A percentile compares a stretch with the other conserved stretches of the same genome.
phyloP scores from a whole-genome alignment of 208 protist genomes.

The Trypanosoma scelopori region DNA sequence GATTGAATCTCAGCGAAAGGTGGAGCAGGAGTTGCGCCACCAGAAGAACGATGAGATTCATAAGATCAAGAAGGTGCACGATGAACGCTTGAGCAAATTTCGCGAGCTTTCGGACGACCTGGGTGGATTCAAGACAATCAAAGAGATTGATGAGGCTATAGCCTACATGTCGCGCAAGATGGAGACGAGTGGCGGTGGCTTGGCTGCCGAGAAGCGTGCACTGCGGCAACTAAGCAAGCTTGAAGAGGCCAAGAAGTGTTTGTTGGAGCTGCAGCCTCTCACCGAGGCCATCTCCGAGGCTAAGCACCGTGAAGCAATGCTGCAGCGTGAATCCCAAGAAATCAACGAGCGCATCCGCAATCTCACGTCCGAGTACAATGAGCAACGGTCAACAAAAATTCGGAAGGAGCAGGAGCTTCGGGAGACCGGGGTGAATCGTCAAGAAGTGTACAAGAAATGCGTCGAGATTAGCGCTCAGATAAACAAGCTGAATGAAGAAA shows the following conservation, averaged over 20 bases:
- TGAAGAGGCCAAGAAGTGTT: slow-evolving; percentile 68
- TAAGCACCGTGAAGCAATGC: slow-evolving; percentile 58
- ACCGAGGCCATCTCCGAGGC: slow-evolving; percentile 60
- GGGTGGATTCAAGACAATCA: slow-evolving; percentile 55
- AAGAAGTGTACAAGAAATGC: slow-evolving; percentile 61
- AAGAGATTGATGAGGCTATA: slow-evolving; percentile 77
- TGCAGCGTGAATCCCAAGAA: slow-evolving; percentile 74
- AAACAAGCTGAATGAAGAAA: slow-evolving; percentile 44
- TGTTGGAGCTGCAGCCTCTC: slow-evolving; percentile 65
- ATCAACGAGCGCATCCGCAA: slow-evolving; percentile 75
- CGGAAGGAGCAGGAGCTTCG: slow-evolving; percentile 56
- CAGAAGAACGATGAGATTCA: slow-evolving; percentile 67
- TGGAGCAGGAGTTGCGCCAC: slow-evolving; percentile 45
- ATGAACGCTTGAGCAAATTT: slow-evolving; percentile 49
- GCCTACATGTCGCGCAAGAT: slow-evolving; percentile 68
- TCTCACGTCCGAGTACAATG: slow-evolving; percentile 61
- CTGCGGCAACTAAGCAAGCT: slow-evolving; percentile 54
- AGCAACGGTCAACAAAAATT: slow-evolving; percentile 33
- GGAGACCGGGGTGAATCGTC: slow-evolving; percentile 30
- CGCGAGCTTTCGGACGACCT: slow-evolving; percentile 53
- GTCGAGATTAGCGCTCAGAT: slow-evolving; percentile 42
- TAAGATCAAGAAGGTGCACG: slow-evolving; percentile 49
- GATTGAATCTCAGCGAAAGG: slow-evolving; percentile 54
- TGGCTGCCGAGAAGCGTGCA: slow-evolving; percentile 53
- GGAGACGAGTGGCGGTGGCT: slow-evolving; percentile 75